These are phyloP conservation scores for Penicillium sp. DNA, from an alignment of 2,329 filamentous ascomycete genomes.

Conservation along the genomic window DNA sequence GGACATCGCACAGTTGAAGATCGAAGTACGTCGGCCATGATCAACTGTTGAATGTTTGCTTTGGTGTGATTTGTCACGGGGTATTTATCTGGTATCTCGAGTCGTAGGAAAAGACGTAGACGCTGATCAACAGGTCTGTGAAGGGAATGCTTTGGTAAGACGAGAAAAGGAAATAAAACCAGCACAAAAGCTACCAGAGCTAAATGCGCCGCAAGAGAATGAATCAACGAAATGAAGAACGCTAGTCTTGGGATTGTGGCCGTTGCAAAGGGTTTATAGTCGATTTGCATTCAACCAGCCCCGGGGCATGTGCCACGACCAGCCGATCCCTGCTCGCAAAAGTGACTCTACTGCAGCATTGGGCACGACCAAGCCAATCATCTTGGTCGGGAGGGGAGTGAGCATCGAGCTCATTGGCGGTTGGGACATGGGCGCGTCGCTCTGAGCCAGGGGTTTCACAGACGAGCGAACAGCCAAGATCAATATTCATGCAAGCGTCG, in stretches of 20 bases:
- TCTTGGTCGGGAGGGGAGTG: conserved; percentile 4
- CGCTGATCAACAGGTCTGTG: conserved; percentile 36
- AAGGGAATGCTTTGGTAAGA: conserved; percentile 14
- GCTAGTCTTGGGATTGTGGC: conserved; percentile 23
- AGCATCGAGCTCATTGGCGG: conserved; percentile 16
- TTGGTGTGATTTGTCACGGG: conserved; percentile 14
- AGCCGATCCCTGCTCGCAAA: conserved; percentile 18
- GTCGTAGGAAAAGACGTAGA: conserved; percentile 25
- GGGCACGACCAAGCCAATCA: conserved; percentile 26
- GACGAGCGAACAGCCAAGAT: conserved; percentile 7
- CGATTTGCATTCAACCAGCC: conserved; percentile 19
- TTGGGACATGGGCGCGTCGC: conserved; percentile 23
- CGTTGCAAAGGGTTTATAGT: conserved; percentile 36
- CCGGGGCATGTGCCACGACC: conserved; percentile 16
- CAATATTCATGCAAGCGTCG: conserved; percentile 18
- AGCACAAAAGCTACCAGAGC: conserved; percentile 38
- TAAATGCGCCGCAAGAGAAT: conserved; percentile 26
- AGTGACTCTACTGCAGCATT: conserved; percentile 34
- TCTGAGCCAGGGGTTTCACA: conserved; percentile 9
- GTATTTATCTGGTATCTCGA: conserved; percentile 32
- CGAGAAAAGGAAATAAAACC: conserved; percentile 27
- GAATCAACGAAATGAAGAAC: conserved; percentile 29
- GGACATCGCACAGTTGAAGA: conserved; percentile 55
- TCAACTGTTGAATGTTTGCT: conserved; percentile 30
- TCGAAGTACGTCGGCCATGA: conserved; percentile 52